These are phyloP conservation scores for Suhomyces pyralidae DNA, from an alignment of 805 yeast species.

Conservation along the genomic window DNA sequence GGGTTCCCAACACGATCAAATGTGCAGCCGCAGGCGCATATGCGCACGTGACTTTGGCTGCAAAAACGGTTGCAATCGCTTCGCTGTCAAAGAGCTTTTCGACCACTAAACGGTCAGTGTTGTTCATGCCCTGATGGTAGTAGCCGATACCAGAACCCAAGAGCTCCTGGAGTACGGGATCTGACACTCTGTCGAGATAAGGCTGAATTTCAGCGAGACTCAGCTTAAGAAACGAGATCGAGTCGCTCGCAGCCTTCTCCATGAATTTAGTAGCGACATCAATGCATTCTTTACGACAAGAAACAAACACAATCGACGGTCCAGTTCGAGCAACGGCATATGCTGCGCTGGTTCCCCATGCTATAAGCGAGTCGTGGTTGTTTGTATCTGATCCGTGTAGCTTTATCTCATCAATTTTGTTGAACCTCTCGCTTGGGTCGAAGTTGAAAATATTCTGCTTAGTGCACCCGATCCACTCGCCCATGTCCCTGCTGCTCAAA, in stretches of 20 bases:
- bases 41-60: constrained; percentile 54
- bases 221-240: constrained; percentile 37
- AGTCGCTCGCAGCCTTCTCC: constrained; percentile 35
- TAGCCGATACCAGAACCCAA: constrained; percentile 63
- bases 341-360: constrained; percentile 50
- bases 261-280: constrained; percentile 49
- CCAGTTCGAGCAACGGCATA: constrained; percentile 29
- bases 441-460: constrained; percentile 66
- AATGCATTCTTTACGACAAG: constrained; percentile 52
- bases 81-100: constrained; percentile 50
- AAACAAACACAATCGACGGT: constrained; percentile 45
- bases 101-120: constrained; percentile 52
- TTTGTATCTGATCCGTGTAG: constrained; percentile 44
- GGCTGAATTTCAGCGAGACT: constrained; percentile 39
- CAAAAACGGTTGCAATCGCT: constrained; percentile 54
- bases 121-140: constrained; percentile 55
- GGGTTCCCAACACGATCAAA: constrained; percentile 70
- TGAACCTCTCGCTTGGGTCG: constrained; percentile 56
- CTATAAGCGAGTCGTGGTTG: constrained; percentile 52
- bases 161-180: constrained; percentile 41
- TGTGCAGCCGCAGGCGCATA: constrained; percentile 50
- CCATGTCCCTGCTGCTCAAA: constrained; percentile 73
- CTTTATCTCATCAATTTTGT: constrained; percentile 56
- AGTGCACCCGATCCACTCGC: constrained; percentile 80
- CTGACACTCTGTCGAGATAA: constrained; percentile 44